Evolutionary conservation across 306 rosid genomes (phyloP).

Genomic region (Nissolia schottii): DNA sequence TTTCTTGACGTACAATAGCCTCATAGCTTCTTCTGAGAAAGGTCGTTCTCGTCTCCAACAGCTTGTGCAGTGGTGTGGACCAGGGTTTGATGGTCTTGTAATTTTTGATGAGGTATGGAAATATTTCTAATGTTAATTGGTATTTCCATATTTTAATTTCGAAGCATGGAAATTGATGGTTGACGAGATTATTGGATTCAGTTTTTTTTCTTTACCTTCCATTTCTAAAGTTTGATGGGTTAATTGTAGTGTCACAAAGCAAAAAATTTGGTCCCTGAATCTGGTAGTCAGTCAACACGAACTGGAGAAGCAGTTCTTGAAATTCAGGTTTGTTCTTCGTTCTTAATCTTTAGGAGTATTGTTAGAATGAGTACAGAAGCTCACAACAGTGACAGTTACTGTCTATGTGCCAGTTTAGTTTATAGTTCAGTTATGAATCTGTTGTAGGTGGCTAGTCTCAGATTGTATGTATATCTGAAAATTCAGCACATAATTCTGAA

Average conservation of each 20-base stretch:
- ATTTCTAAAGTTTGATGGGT: constrained; percentile 52
- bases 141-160: constrained; percentile 11
- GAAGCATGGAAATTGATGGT: not conserved
- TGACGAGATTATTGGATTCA: constrained; percentile 27
- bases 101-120: constrained; percentile 83
- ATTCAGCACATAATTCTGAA: no score
- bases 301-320: constrained; percentile 98
- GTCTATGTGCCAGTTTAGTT: not conserved
- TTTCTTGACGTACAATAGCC: constrained; percentile 90
- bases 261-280: constrained; percentile 95
- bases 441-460: not conserved
- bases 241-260: constrained; percentile 97
- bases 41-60: constrained; percentile 95
- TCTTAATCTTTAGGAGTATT: constrained; percentile 5
- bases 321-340: constrained; percentile 68
- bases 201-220: constrained; percentile 23
- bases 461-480: not conserved
- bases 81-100: constrained; percentile 76
- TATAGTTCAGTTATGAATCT: not conserved
- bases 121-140: constrained; percentile 19
- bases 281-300: constrained; percentile 99
- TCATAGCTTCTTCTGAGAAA: constrained; percentile 93
- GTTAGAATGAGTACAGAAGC: not conserved
- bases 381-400: not conserved
- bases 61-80: constrained; percentile 95